These are phyloP conservation scores for Phytophthora idaei DNA, from an alignment of 352 stramenopile species.

Conservation along the genomic window DNA sequence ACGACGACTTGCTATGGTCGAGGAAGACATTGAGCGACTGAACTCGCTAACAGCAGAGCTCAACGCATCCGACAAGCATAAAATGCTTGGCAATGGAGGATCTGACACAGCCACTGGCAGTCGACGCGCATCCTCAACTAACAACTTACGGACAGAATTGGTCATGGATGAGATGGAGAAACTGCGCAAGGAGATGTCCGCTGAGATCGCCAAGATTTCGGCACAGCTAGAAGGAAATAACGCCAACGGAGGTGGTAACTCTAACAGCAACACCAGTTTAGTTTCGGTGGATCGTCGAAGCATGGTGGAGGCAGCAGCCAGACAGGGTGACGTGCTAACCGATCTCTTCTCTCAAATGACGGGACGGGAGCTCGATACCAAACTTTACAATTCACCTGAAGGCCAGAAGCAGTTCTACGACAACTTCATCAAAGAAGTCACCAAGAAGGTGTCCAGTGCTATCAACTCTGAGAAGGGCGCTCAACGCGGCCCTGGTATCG, in stretches of 20 bases:
- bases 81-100: neutral
- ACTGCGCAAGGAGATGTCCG: constrained; percentile 55
- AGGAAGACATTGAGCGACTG: constrained; percentile 74
- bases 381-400: constrained; percentile 48
- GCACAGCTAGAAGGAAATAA: constrained; percentile 27
- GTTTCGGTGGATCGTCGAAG: constrained; percentile 23
- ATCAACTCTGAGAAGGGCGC: constrained; percentile 53
- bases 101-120: neutral
- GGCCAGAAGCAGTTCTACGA: constrained; percentile 73
- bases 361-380: constrained; percentile 53
- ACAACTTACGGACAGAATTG: constrained; percentile 33
- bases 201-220: constrained; percentile 57
- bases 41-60: constrained; percentile 32
- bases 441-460: constrained; percentile 74
- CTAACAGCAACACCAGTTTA: constrained; percentile 23
- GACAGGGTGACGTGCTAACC: constrained; percentile 52
- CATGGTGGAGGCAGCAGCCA: constrained; percentile 30
- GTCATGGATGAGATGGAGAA: constrained; percentile 55
- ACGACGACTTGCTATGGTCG: constrained; percentile 54
- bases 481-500: constrained; percentile 30
- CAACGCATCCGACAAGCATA: constrained; percentile 29
- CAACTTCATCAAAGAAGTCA: constrained; percentile 73
- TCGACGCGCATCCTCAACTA: constrained; percentile 23
- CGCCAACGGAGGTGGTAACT: constrained; percentile 16
- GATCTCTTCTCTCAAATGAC: constrained; percentile 70